Percentiles rank a stretch among this genome's conserved stretches.
Conservation (phyloP, 192 early-diverging fungal species). For the Martensiomyces pterosporus region DNA sequence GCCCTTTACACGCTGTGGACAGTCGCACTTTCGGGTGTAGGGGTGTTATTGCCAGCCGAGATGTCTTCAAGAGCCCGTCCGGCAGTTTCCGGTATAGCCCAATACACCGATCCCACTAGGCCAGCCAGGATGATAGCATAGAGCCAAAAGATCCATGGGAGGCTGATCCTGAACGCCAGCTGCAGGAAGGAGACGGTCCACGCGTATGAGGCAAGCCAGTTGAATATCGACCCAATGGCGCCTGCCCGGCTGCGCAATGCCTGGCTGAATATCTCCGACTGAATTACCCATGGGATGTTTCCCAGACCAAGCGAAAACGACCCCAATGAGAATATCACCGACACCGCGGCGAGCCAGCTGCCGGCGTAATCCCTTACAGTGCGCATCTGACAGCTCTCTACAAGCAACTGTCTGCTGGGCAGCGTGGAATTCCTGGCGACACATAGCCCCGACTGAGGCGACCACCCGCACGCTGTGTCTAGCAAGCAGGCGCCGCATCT, state of each 20-base stretch:
- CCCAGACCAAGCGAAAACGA: conserved; percentile 23
- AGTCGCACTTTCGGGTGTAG: no score
- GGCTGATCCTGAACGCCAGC: conserved; percentile 17
- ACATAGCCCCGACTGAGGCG: conserved; percentile 3
- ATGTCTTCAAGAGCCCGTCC: conserved; percentile 27
- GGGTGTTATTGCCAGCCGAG: not conserved
- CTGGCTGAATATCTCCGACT: conserved; percentile 30
- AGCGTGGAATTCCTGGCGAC: not conserved
- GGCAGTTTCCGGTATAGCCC: conserved; percentile 27
- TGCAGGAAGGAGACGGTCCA: conserved; percentile 29
- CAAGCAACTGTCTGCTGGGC: not conserved
- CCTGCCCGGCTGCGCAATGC: conserved; percentile 26
- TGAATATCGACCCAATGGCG: conserved; percentile 20
- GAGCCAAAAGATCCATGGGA: conserved; percentile 30
- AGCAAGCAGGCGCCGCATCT: conserved; percentile 27
- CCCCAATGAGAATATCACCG: conserved; percentile 21
- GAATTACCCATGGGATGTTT: conserved; percentile 32
- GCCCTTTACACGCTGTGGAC: no score
- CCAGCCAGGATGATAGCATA: conserved; percentile 13
- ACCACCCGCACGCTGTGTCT: conserved; percentile 29
- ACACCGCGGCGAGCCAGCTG: conserved; percentile 23
- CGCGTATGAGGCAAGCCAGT: conserved; percentile 25
- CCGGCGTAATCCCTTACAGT: conserved; percentile 5
- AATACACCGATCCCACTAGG: conserved; percentile 14
- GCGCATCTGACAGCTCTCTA: conserved; percentile 16